Percentiles rank a stretch among this genome's conserved stretches.
Conservation (phyloP, 306 rosid species). For the Macrotyloma uniflorum region DNA sequence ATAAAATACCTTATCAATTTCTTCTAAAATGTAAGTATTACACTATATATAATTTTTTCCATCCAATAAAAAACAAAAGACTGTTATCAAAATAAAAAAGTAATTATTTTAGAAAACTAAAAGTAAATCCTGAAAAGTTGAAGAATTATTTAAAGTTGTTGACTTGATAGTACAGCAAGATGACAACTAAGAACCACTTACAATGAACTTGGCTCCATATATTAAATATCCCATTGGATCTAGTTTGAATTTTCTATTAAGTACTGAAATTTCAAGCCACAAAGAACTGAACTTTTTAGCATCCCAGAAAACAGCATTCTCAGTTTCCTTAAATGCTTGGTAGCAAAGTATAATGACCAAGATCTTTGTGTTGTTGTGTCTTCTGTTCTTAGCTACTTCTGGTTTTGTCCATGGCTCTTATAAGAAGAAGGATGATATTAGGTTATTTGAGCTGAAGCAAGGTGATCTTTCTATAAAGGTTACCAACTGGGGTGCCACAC, state of each 20-base stretch:
- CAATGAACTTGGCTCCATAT: background rate
- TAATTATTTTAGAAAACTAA: no score
- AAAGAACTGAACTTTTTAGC: background rate
- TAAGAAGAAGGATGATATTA: constrained; percentile 25
- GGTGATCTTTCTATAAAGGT: constrained; percentile 48
- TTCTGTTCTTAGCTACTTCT: constrained; percentile 24
- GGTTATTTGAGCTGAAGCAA: constrained; percentile 51
- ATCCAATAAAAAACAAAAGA: no score
- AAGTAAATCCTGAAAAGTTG: no score
- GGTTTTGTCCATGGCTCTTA: constrained; percentile 37
- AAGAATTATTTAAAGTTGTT: background rate
- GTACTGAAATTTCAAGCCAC: background rate
- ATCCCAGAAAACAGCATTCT: background rate
- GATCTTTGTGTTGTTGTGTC: constrained; percentile 32
- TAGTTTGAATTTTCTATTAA: background rate
- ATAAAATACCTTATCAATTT: no score
- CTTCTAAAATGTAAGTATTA: no score
- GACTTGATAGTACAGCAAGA: background rate
- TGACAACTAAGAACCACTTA: background rate
- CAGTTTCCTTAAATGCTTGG: background rate
- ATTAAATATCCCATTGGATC: background rate
- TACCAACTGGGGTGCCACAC: constrained; percentile 55
- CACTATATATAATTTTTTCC: no score
- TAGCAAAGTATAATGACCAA: constrained; percentile 37
- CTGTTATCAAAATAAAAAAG: no score